These are phyloP conservation scores for Cenococcum geophilum DNA, from an alignment of 495 filamentous ascomycete species.

Conservation along the genomic window DNA sequence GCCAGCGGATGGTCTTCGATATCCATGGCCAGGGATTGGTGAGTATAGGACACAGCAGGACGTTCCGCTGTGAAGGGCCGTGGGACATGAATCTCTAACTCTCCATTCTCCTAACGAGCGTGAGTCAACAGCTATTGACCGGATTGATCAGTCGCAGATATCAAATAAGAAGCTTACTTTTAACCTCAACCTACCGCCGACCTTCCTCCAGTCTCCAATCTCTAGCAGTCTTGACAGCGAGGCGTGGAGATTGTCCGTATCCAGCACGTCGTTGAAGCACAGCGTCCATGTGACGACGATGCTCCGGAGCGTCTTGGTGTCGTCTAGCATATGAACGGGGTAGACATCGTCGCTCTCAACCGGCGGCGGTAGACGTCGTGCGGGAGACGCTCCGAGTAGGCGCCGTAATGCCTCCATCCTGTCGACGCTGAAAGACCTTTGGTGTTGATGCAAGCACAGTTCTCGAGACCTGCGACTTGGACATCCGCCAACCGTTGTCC, in stretches of 20 bases:
- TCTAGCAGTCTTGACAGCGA: slow-evolving; percentile 13
- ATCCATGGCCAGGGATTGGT: slow-evolving; percentile 1
- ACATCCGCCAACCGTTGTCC: too few relatives aligned
- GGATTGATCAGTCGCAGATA: neutral
- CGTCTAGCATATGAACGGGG: slow-evolving; percentile 15
- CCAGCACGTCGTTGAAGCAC: slow-evolving; percentile 17
- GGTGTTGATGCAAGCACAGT: too few relatives aligned
- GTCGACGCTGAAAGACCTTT: too few relatives aligned
- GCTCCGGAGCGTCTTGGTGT: slow-evolving; percentile 2
- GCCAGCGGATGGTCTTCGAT: slow-evolving; percentile 16
- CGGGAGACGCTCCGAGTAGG: too few relatives aligned
- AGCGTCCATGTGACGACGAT: slow-evolving; percentile 14
- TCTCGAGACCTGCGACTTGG: too few relatives aligned
- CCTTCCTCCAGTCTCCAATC: slow-evolving; percentile 18
- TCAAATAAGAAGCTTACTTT: slow-evolving; percentile 1
- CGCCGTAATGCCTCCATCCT: too few relatives aligned
- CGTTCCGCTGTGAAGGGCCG: slow-evolving; percentile 14
- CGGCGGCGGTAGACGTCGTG: too few relatives aligned
- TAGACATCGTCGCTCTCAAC: slow-evolving; percentile 14
- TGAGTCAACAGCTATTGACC: neutral
- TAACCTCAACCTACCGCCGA: slow-evolving; percentile 17
- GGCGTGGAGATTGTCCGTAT: slow-evolving; percentile 12
- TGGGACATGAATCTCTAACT: slow-evolving; percentile 16
- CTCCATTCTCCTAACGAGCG: slow-evolving; percentile 5
- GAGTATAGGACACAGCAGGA: slow-evolving; percentile 14